Conservation (phyloP, 2,329 filamentous ascomycete genomes). For the Xylaria sp. region DNA sequence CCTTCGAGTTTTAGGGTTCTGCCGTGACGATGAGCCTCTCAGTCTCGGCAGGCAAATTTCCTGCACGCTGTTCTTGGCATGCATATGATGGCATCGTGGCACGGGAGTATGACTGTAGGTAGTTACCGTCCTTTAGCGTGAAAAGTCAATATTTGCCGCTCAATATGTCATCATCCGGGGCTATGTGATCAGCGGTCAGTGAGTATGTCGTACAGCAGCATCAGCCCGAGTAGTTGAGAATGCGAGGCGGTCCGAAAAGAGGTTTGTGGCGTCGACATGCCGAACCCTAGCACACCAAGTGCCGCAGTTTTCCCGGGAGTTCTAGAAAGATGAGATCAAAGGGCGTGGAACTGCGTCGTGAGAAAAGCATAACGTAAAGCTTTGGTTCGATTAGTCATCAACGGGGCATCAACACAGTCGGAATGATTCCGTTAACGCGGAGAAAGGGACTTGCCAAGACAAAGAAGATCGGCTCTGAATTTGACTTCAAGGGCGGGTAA, state of each 20-base stretch:
- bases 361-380: not conserved
- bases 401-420: not conserved
- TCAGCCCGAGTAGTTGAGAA: not conserved
- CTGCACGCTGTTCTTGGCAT: not conserved
- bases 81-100: not conserved
- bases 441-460: conserved; percentile 15
- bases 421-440: conserved; percentile 4
- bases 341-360: not conserved
- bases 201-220: not conserved
- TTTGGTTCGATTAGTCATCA: not conserved
- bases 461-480: not conserved
- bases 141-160: not conserved
- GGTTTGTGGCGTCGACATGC: not conserved
- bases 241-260: not conserved
- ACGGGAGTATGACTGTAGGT: not conserved
- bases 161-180: no score
- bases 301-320: not conserved
- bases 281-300: not conserved
- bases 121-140: not conserved
- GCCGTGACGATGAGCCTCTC: not conserved
- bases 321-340: not conserved
- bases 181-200: conserved; percentile 6
- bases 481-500: not conserved
- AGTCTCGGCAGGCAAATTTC: conserved; percentile 11
- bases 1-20: not conserved